Base-by-base conservation (phyloP, 2,329 filamentous ascomycete species). In the Huntiella omanensis region DNA sequence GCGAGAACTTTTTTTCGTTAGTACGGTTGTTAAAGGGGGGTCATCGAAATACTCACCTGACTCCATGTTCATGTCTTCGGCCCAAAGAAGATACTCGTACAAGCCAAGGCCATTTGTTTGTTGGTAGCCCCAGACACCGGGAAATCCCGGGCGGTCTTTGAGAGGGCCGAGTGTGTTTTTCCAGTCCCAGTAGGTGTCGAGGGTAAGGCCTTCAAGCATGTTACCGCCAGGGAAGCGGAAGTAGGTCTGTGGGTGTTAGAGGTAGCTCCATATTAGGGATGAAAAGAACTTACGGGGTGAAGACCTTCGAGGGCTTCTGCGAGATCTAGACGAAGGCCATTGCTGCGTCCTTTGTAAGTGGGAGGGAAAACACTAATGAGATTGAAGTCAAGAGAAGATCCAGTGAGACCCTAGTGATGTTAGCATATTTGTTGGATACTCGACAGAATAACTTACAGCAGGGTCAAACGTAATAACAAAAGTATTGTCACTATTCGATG, bases 221-320 rank as follows among this genome's bases (percentile, higher is more conserved):
- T 77, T 78, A 6, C 75, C 77, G 4, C 78, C 78, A 0, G 77
- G 77, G 49, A 80, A 71, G 12, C 78, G 68, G 39, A 82, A 65
- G 53, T 80, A 70, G n/a, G 65, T 67, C 59, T 62, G 40, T 16
- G 16, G 11, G 10, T 3, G 40, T 48, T 38, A 50, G 45, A 10
- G 6, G 4, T 16, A 28, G n/a, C 28, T 10, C 13, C n/a, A 15
- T 3, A 6, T 4, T 22, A n/a, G 13, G 33, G 13, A 19, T 10
- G 15, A 4, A 13, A 16, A 28, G 17, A 28, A 48, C 61, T 56
- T 55, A 67, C 64, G 0, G 70, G 68, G 44, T 71, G 68, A 1
- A 76, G 55, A 5, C 61, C 65, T 3, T 65, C 68, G 2, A 79
- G 57, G 5, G 67, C 65, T 44, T 70, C 63, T 5, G 67, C 69